Conservation (phyloP, 192 early-diverging fungal species). For the Coemansia sp. region DNA sequence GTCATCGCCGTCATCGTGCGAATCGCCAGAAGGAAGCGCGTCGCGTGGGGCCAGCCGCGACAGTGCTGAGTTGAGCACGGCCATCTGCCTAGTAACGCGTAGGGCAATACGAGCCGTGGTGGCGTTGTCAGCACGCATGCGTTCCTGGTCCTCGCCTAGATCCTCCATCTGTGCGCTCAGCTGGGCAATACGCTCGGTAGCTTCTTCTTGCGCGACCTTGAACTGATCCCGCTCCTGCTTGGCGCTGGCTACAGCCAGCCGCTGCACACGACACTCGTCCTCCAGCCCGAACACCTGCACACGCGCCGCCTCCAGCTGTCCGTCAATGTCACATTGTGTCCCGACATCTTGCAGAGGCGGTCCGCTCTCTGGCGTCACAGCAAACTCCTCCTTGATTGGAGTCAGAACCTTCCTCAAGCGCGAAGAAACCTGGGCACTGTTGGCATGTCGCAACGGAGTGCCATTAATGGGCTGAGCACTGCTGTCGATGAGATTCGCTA, state of each 20-base stretch:
- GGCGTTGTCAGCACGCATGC: slow-evolving; percentile 39
- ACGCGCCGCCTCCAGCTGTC: slow-evolving; percentile 11
- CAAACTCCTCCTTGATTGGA: slow-evolving; percentile 45
- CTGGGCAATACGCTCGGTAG: slow-evolving; percentile 28
- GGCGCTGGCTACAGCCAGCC: slow-evolving; percentile 26
- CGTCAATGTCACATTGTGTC: slow-evolving; percentile 24
- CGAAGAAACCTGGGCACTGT: slow-evolving; percentile 8
- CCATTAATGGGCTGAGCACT: slow-evolving; percentile 11
- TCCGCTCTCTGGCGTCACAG: not conserved
- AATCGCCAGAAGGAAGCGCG: slow-evolving; percentile 1
- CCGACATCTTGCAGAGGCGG: slow-evolving; percentile 11
- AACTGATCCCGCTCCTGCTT: slow-evolving; percentile 55
- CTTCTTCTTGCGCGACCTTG: slow-evolving; percentile 42
- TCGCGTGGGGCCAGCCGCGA: slow-evolving; percentile 23
- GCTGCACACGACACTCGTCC: slow-evolving; percentile 27
- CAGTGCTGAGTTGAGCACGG: slow-evolving; percentile 32
- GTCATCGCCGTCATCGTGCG: slow-evolving; percentile 28
- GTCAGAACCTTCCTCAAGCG: slow-evolving; percentile 29
- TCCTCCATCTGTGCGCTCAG: slow-evolving; percentile 48
- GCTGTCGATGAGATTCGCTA: slow-evolving; percentile 43
- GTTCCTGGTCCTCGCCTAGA: slow-evolving; percentile 43
- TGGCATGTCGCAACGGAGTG: slow-evolving; percentile 14
- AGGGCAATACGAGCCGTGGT: slow-evolving; percentile 33
- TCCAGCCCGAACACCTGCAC: slow-evolving; percentile 14
- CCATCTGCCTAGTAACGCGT: slow-evolving; percentile 39